Evolutionary conservation across 768 basidiomycete species (phyloP).

Genomic region (Lentinula boryana): DNA sequence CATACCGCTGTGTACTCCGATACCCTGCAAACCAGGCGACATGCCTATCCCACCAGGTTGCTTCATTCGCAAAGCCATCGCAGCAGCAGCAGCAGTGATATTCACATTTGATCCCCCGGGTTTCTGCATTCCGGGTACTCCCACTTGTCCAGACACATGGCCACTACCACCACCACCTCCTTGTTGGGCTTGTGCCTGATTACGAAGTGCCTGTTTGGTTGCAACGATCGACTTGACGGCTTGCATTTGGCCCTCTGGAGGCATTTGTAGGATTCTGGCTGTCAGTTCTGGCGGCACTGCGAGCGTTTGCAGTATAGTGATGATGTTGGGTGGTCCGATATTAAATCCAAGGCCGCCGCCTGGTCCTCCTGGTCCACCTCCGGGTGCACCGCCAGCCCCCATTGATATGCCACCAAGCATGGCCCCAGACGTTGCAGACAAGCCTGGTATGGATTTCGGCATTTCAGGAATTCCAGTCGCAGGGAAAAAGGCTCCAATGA

Average conservation of each 20-base stretch:
- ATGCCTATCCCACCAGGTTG: not conserved
- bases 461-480: constrained; percentile 1
- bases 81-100: constrained; percentile 1
- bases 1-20: not conserved
- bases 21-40: not conserved
- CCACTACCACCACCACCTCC: too few relatives aligned
- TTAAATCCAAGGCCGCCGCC: not conserved
- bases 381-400: not conserved
- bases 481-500: constrained; percentile 3
- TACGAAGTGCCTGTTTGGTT: not conserved
- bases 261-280: not conserved
- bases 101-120: not conserved
- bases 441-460: not conserved
- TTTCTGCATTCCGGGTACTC: not conserved
- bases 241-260: not conserved
- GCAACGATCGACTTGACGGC: not conserved
- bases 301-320: not conserved
- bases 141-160: not conserved
- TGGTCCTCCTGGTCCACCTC: not conserved
- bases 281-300: not conserved
- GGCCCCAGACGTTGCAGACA: not conserved
- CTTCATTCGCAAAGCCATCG: constrained; percentile 1
- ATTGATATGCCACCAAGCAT: not conserved
- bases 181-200: not conserved
- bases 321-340: not conserved